phyloP scores from a whole-genome alignment of 768 basidiomycete genomes.

The Hygrocybe coccinea region DNA sequence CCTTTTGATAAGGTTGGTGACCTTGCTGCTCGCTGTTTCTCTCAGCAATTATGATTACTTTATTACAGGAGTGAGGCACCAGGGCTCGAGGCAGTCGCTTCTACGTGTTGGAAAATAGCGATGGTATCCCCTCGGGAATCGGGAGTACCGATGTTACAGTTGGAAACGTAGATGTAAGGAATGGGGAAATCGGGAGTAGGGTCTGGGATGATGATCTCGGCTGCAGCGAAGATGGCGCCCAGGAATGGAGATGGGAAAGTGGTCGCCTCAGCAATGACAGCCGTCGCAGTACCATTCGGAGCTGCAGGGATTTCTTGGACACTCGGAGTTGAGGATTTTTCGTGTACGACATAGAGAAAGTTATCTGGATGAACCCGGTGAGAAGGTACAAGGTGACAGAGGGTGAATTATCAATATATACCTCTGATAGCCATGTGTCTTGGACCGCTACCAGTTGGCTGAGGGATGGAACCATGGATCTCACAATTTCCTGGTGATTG shows the following conservation, averaged over 20 bases:
- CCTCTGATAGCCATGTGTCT: slow-evolving; percentile 42
- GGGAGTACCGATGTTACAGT: slow-evolving; percentile 51
- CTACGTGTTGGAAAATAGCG: slow-evolving; percentile 49
- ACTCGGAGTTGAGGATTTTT: slow-evolving; percentile 52
- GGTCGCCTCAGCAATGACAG: slow-evolving; percentile 45
- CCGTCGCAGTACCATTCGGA: slow-evolving; percentile 31
- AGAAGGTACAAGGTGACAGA: background rate
- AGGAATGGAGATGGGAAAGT: slow-evolving; percentile 43
- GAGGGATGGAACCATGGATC: slow-evolving; percentile 58
- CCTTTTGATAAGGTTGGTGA: background rate
- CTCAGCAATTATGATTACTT: too few relatives aligned
- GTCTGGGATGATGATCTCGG: slow-evolving; percentile 58
- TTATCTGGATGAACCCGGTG: slow-evolving; percentile 28
- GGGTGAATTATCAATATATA: slow-evolving; percentile 12
- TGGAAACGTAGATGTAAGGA: slow-evolving; percentile 61
- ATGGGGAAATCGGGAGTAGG: slow-evolving; percentile 42
- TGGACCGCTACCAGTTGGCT: slow-evolving; percentile 62
- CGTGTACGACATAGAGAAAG: slow-evolving; percentile 46
- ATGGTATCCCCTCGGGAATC: slow-evolving; percentile 57
- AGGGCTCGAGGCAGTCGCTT: slow-evolving; percentile 10
- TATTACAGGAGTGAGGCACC: slow-evolving; percentile 9
- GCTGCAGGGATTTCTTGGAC: slow-evolving; percentile 51
- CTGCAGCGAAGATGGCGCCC: slow-evolving; percentile 47
- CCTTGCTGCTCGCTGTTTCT: background rate
- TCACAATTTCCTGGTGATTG: slow-evolving; percentile 41